These are phyloP conservation scores for Colletotrichum musicola DNA, from an alignment of 2,329 filamentous ascomycete species.

Conservation along the genomic window DNA sequence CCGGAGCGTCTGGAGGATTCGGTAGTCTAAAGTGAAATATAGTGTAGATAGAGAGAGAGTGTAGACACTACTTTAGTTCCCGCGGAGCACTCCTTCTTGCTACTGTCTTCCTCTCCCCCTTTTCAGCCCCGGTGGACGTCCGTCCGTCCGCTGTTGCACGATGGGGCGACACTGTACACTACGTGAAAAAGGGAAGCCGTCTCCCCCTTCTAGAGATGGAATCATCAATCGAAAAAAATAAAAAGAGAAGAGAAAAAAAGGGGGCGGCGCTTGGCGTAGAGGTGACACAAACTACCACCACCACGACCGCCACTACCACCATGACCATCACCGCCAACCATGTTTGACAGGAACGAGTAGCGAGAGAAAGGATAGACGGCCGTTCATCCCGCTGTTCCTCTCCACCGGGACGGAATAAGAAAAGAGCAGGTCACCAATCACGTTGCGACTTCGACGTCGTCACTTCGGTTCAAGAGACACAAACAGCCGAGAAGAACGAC, in stretches of 20 bases:
- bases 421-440: neutral
- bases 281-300: neutral
- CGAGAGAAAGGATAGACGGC: neutral
- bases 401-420: neutral
- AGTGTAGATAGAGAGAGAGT: neutral
- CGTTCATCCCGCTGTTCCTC: slow-evolving; percentile 6
- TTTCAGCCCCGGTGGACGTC: neutral
- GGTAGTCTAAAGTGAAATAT: too few species aligned
- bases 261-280: slow-evolving; percentile 5
- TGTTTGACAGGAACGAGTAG: neutral
- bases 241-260: neutral
- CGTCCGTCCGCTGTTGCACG: neutral
- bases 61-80: slow-evolving; percentile 17
- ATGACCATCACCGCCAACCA: too few species aligned
- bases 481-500: too few species aligned
- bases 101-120: neutral
- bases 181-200: neutral
- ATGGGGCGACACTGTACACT: neutral
- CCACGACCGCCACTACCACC: too few species aligned
- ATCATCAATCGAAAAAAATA: neutral
- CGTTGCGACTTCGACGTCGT: too few species aligned
- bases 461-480: too few species aligned
- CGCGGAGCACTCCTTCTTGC: slow-evolving; percentile 9
- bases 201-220: neutral
- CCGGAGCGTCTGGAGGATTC: too few species aligned